Conservation (phyloP, 495 filamentous ascomycete genomes). For the Aspergillus affinis region DNA sequence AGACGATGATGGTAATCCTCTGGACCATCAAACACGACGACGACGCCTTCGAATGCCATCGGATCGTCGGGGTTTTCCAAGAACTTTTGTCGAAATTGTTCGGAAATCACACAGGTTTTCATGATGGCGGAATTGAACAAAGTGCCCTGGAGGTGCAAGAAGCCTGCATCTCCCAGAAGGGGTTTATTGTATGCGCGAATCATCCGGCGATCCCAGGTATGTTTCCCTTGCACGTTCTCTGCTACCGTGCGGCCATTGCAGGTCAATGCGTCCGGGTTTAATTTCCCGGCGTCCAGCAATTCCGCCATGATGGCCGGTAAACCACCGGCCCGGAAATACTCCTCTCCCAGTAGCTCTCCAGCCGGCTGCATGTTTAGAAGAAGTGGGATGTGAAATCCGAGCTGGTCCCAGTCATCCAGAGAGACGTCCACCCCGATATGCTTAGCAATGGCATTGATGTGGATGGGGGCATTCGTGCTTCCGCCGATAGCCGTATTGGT, state of each 20-base stretch:
- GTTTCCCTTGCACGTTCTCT: conserved; percentile 43
- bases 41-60: conserved; percentile 51
- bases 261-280: conserved; percentile 41
- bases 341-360: conserved; percentile 51
- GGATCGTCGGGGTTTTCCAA: conserved; percentile 50
- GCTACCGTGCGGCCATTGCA: conserved; percentile 43
- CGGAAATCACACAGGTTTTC: conserved; percentile 57
- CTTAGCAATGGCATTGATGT: conserved; percentile 55
- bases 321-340: conserved; percentile 55
- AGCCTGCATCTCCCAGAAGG: conserved; percentile 48
- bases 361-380: conserved; percentile 57
- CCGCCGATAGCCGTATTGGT: conserved; percentile 55
- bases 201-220: conserved; percentile 44
- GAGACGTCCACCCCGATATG: conserved; percentile 52
- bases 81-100: conserved; percentile 45
- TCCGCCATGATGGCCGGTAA: conserved; percentile 54
- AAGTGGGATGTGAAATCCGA: conserved; percentile 50
- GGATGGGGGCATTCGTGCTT: conserved; percentile 57
- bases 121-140: conserved; percentile 57
- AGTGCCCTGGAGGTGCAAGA: conserved; percentile 50
- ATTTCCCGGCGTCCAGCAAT: conserved; percentile 46
- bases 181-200: conserved; percentile 48
- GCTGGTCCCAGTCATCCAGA: conserved; percentile 53
- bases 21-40: conserved; percentile 54
- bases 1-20: conserved; percentile 52